Evolutionary conservation across 2,329 filamentous ascomycete genomes (phyloP), one percentile per base, ranked within the genome.

Genomic region (Ceratocystis papillata): DNA sequence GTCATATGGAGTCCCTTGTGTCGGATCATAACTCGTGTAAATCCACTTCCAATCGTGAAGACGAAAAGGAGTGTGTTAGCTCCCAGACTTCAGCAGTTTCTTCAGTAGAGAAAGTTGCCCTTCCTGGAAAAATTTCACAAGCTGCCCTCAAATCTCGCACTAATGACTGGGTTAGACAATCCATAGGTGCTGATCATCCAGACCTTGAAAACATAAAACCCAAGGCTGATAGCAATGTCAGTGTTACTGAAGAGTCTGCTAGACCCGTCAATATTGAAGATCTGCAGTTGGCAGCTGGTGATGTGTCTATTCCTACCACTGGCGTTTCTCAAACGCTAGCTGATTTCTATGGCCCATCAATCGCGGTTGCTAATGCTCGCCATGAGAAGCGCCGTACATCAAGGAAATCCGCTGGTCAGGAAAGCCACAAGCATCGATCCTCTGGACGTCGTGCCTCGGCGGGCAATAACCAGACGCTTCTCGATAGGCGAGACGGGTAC

Each of bases 121-220:
- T 96, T 8, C 89, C 89, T 0, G 77, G 80, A n/a, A 83, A 84
- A 12, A 75, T 91, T 44, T 94, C 91, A 0, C 87, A 84, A 68
- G 83, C 96, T 7, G 87, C 91, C 1, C 79, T 90, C 73, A 89
- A 88, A 0, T 96, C 94, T 73, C 84, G 93, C 67, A 96, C 91
- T 1, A 96, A 96, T 70, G 93, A 97, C 76, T 97, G 93, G 93
- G 90, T 91, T 0, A 96, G 96, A 74, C 90, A 96, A 74, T 79
- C 96, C 10, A 85, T 86, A 69, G 78, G 82, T 53, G 91, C 93
- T 5, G 92, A 96, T 17, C 77, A 78, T 4, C 90, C 90, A 1
- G 82, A 85, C 61, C 75, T 81, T 0, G 86, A 90, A 6, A 81
- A 84, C 1, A 74, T 88, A 12, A 78, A 81, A 28, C 72, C 83